A percentile compares a stretch with the other conserved stretches of the same genome.
Conservation (phyloP, 768 basidiomycete genomes). For the Roridomyces roridus region DNA sequence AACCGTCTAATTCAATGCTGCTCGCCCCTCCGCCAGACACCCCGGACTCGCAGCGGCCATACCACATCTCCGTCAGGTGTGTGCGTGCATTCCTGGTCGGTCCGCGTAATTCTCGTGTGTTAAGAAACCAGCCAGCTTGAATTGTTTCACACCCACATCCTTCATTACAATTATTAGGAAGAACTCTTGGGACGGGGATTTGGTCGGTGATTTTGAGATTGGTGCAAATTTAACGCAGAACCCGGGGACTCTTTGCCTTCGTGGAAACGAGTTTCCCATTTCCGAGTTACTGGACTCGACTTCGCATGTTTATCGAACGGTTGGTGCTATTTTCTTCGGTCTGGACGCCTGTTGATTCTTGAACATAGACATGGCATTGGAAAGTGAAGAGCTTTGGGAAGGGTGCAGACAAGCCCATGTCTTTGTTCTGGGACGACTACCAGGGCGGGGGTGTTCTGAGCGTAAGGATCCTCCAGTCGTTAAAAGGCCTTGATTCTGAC, state of each 20-base stretch:
- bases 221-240: constrained; percentile 34
- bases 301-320: constrained; percentile 41
- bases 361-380: constrained; percentile 42
- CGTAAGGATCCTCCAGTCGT: too few relatives aligned
- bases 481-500: too few relatives aligned
- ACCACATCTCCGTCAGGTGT: constrained; percentile 47
- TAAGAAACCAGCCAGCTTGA: constrained; percentile 36
- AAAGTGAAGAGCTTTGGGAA: constrained; percentile 32
- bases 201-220: constrained; percentile 58
- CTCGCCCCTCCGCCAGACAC: constrained; percentile 38
- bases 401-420: constrained; percentile 26
- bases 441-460: constrained; percentile 34
- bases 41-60: constrained; percentile 38
- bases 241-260: constrained; percentile 39
- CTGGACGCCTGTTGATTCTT: constrained; percentile 7
- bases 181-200: constrained; percentile 46
- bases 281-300: constrained; percentile 41
- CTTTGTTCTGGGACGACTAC: constrained; percentile 43
- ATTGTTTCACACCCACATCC: constrained; percentile 56
- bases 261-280: constrained; percentile 43
- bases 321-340: constrained; percentile 17
- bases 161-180: constrained; percentile 51
- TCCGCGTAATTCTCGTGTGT: neutral
- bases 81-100: neutral
- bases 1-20: constrained; percentile 46